Base-by-base conservation (phyloP, 176 grass and related monocot genomes). In the Raddia guianensis region DNA sequence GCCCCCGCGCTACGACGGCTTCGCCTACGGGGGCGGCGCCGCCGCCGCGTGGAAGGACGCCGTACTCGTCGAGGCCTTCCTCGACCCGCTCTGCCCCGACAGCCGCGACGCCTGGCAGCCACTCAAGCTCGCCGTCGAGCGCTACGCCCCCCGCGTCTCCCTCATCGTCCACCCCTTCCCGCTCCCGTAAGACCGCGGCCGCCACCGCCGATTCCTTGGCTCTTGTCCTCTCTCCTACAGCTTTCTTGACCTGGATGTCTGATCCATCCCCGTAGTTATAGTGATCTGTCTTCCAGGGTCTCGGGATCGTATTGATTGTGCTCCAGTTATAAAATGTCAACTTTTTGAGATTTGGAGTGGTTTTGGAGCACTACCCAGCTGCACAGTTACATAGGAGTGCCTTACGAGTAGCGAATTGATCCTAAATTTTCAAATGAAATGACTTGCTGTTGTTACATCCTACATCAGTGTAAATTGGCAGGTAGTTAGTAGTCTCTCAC, bases 81-180 rank as follows among this genome's bases (percentile, higher is more conserved):
- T 98, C 44, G 92, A 98, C 57, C 96, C 96, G 49, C 90, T 98
- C 47, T 98, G 96, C 84, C 63, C 92, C 49, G 92, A 98, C 83
- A 98, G 92, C 83, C 89, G 90, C 51, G 92, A 98, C 58, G 62
- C 90, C 8, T 95, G 90, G 96, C 51, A 55, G 2, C 49, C 92
- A 18, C 87, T 98, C 75, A 89, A 82, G 90, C 79, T 73, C 79
- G 84, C 77, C 12, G 79, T 98, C 35, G 86, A 95, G 66, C 75
- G 76, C 18, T 98, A 86, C 80, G 73, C 86, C 19, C 77, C 86
- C 18, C 67, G 75, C 14, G 76, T 95, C 66, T 93, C 90, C 2
- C 83, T 95, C 74, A 89, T 98, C 80, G 90, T 95, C 76, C 92
- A 98, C 72, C 96, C 96, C 49, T 98, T 98, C 73, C 96, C 96